Conservation (phyloP, 139 green algal genomes). For the Chlorella sp. region DNA sequence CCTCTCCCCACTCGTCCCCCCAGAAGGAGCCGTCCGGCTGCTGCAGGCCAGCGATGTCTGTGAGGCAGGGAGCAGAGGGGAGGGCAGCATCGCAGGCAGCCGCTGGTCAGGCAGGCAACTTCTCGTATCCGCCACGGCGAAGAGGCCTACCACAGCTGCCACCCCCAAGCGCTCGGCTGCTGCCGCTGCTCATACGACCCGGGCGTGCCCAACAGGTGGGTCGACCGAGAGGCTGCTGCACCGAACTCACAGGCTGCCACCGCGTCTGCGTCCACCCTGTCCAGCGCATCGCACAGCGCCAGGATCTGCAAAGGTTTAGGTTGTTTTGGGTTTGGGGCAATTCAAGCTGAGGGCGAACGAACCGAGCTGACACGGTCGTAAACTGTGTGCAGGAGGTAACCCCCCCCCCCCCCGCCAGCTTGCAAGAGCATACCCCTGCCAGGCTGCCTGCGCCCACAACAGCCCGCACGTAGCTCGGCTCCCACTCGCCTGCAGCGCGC, state of each 20-base stretch:
- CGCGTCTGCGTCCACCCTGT: slow-evolving; percentile 75
- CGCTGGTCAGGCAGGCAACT: background rate
- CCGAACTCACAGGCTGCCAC: slow-evolving; percentile 70
- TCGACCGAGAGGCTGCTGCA: too few species aligned
- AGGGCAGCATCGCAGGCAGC: background rate
- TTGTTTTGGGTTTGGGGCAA: too few species aligned
- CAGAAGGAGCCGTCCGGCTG: slow-evolving; percentile 91
- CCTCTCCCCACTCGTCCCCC: slow-evolving; percentile 96
- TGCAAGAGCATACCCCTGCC: too few species aligned
- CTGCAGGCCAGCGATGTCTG: slow-evolving; percentile 86
- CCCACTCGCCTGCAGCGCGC: slow-evolving; percentile 79
- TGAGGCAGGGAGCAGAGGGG: background rate
- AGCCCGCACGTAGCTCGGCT: too few species aligned
- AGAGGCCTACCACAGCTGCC: background rate
- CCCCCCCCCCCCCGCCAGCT: too few species aligned
- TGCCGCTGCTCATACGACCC: too few species aligned
- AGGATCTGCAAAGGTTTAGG: slow-evolving; percentile 92
- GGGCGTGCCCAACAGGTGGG: too few species aligned
- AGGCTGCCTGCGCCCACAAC: too few species aligned
- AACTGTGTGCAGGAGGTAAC: background rate
- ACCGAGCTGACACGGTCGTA: too few species aligned
- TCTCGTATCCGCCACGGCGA: too few species aligned
- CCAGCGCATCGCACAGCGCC: slow-evolving; percentile 82
- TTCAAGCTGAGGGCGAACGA: too few species aligned
- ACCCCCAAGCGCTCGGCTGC: too few species aligned